These are phyloP conservation scores for Avena atlantica DNA, from an alignment of 176 grass and related monocot genomes.

Conservation along the genomic window DNA sequence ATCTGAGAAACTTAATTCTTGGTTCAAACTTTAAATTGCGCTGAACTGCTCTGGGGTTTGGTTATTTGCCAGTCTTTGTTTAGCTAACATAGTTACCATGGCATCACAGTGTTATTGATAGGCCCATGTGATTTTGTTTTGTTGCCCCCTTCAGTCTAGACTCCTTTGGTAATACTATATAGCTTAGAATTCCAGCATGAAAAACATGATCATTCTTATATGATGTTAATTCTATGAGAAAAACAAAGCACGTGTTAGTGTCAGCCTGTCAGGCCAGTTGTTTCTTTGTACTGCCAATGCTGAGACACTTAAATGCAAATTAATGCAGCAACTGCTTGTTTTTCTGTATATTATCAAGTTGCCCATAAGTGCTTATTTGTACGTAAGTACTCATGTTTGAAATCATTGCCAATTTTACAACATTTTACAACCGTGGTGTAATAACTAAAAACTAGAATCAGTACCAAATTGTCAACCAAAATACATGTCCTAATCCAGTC, in stretches of 20 bases:
- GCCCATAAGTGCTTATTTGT: conserved; percentile 24
- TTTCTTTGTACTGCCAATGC: conserved; percentile 40
- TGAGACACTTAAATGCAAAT: conserved; percentile 36
- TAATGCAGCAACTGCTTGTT: conserved; percentile 37
- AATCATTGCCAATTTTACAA: conserved; percentile 33
- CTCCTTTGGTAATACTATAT: conserved; percentile 16
- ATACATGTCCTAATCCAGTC: neutral
- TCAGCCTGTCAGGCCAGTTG: conserved; percentile 14
- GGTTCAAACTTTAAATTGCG: conserved; percentile 28
- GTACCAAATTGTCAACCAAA: conserved; percentile 1
- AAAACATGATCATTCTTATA: conserved; percentile 23
- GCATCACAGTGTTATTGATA: conserved; percentile 33
- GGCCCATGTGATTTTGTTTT: conserved; percentile 48
- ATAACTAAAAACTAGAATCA: conserved; percentile 35
- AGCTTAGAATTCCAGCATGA: conserved; percentile 27
- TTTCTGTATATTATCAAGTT: conserved; percentile 42
- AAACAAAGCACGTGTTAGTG: conserved; percentile 46
- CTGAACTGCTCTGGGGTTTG: conserved; percentile 1
- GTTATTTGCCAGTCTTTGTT: conserved; percentile 34
- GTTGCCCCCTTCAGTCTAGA: conserved; percentile 35
- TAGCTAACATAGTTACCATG: conserved; percentile 37
- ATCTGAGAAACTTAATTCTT: conserved; percentile 17
- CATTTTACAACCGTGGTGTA: conserved; percentile 20
- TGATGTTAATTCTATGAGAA: conserved; percentile 27
- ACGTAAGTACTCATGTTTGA: conserved; percentile 14